Base-by-base conservation (phyloP, 1,139 yeast species). In the Hemisphaericaspora xylanilytica region DNA sequence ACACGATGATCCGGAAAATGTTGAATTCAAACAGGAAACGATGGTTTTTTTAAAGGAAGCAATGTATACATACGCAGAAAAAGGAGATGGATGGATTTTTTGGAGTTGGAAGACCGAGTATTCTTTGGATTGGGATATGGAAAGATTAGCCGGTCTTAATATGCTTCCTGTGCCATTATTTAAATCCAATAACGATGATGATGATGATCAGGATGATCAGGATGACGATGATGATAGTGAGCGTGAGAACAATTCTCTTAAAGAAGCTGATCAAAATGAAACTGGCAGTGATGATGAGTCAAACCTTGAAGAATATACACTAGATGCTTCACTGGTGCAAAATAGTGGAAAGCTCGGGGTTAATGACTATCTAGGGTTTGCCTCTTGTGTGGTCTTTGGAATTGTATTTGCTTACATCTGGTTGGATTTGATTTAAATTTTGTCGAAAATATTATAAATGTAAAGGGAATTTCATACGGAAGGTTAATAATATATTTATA, bases 31-130 rank as follows among this genome's bases (percentile, higher is more conserved):
- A 32, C 32, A 40, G 2, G 51, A 55, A 24, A 55, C 58, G 3
- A 51, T 42, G 41, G 28, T 27, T 8, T 59, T 50, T 40, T 42
- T 58, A 6, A 40, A 44, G 21, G 46, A 49, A 9, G 61, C 58
- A 40, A 46, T 58, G 44, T 48, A 52, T 15, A 47, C 50, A 0
- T 58, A 46, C 39, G 47, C 42, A 28, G 38, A 40, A 13, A 44
- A 47, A 21, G 41, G 47, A 13, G 40, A 41, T 28, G 62, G 62
- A 11, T 57, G 61, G 62, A 56, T 53, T 16, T 58, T 55, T 33
- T 57, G 62, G 62, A 49, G 55, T 36, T 57, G 42, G 43, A 57
- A 56, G 39, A 55, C 62, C 1, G 62, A 58, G 40, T 38, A 37
- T n/a, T 40, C 61, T 2, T 41, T 52, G 32, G 53, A 47, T 33